These are phyloP conservation scores for Citrus mangshanensis DNA, from an alignment of 345 rosid species.

Conservation along the genomic window DNA sequence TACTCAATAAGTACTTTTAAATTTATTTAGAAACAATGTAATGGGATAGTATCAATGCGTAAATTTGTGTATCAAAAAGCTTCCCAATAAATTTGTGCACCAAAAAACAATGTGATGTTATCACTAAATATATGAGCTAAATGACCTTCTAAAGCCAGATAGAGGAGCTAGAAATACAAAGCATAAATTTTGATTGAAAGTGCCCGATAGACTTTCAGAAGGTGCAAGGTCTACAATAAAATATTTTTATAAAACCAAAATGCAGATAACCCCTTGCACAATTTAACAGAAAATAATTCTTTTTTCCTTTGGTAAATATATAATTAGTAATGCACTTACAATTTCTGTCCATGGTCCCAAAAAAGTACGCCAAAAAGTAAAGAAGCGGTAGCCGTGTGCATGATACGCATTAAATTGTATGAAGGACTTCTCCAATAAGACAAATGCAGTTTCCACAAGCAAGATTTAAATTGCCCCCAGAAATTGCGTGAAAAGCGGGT, in stretches of 20 bases:
- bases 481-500: conserved; percentile 49
- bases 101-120: background rate
- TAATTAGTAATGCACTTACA: conserved; percentile 38
- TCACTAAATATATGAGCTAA: background rate
- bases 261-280: too few species aligned
- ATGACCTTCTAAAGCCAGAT: background rate
- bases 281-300: too few species aligned
- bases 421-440: conserved; percentile 89
- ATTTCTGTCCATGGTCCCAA: conserved; percentile 64
- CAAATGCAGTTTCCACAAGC: conserved; percentile 72
- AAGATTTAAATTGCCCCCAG: conserved; percentile 65
- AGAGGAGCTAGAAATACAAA: background rate
- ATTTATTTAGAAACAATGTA: background rate
- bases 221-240: too few species aligned
- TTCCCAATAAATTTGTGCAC: background rate
- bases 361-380: conserved; percentile 57
- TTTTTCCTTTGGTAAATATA: too few species aligned
- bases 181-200: background rate
- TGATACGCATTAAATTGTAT: conserved; percentile 57
- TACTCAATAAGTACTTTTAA: too few species aligned
- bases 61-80: too few species aligned
- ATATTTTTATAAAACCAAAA: too few species aligned
- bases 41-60: background rate
- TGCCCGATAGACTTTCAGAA: background rate
- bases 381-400: conserved; percentile 33